These are phyloP conservation scores for Trifolium repens DNA, from an alignment of 306 rosid genomes.

Conservation along the genomic window DNA sequence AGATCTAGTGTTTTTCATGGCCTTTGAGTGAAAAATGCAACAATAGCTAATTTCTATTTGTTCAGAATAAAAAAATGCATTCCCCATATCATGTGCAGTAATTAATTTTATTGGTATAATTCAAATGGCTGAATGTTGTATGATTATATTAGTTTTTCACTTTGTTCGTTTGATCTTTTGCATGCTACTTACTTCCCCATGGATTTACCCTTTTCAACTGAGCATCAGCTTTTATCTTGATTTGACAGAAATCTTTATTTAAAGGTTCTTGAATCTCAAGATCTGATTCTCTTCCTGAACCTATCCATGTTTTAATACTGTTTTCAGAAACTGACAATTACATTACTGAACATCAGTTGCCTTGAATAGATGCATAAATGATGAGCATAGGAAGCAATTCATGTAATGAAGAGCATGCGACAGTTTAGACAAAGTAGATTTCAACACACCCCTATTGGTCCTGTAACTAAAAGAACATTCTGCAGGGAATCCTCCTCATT, in stretches of 20 bases:
- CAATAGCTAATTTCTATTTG: conserved; percentile 13
- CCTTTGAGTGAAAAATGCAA: conserved; percentile 29
- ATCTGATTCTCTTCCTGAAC: conserved; percentile 1
- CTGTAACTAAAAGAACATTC: conserved; percentile 89
- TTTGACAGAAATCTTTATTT: conserved; percentile 16
- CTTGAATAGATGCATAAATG: conserved; percentile 27
- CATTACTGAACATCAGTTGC: conserved; percentile 19
- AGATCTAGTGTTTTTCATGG: conserved; percentile 6
- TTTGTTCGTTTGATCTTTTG: conserved; percentile 7
- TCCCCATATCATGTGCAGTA: background rate
- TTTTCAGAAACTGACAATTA: conserved; percentile 21
- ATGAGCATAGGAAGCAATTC: conserved; percentile 26
- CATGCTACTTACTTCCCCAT: conserved; percentile 15
- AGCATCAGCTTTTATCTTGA: conserved; percentile 20
- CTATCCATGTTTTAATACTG: conserved; percentile 9
- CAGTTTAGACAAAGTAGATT: conserved; percentile 28
- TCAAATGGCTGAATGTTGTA: conserved; percentile 5
- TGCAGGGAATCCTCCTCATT: conserved; percentile 57
- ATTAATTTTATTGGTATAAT: conserved; percentile 11
- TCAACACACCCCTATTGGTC: conserved; percentile 82
- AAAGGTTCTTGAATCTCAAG: conserved; percentile 16
- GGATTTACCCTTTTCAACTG: background rate
- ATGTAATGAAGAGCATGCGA: conserved; percentile 33
- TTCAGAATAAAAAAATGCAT: conserved; percentile 2
- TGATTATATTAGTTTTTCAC: conserved; percentile 3